These are phyloP conservation scores for Daedaleopsis nitida DNA, from an alignment of 768 basidiomycete genomes.

Conservation along the genomic window DNA sequence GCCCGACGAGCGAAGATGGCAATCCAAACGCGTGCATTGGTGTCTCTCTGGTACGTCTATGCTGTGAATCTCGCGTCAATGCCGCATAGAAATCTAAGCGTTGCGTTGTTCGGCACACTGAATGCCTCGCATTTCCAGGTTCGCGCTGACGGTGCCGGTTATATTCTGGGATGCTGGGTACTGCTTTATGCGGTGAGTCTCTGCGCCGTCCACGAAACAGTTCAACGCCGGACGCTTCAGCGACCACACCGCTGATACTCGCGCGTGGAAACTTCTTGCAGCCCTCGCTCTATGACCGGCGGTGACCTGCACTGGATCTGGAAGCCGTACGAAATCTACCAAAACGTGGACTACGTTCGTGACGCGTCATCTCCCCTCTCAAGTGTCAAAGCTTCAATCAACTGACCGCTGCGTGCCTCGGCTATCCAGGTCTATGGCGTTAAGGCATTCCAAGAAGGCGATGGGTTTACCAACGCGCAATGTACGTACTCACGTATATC, in stretches of 20 bases:
- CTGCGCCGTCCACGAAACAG: neutral
- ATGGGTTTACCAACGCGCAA: conserved; percentile 88
- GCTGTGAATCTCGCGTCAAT: neutral
- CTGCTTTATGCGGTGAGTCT: conserved; percentile 74
- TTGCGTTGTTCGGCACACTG: too few species aligned
- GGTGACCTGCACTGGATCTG: conserved; percentile 94
- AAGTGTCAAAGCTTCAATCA: neutral
- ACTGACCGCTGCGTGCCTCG: neutral
- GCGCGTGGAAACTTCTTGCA: conserved; percentile 28
- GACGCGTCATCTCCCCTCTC: neutral
- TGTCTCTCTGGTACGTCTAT: conserved; percentile 32
- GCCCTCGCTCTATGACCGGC: conserved; percentile 84
- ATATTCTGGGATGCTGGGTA: conserved; percentile 83
- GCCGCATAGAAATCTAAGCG: neutral
- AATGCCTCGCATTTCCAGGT: conserved; percentile 44
- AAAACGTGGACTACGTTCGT: conserved; percentile 55
- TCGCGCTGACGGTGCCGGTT: conserved; percentile 61
- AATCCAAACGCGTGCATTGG: conserved; percentile 26
- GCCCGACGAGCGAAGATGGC: conserved; percentile 21
- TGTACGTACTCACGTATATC: conserved; percentile 45
- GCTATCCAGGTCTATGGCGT: conserved; percentile 67
- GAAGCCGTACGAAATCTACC: conserved; percentile 80
- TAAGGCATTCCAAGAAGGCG: conserved; percentile 58
- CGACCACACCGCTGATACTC: neutral
- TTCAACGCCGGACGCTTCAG: neutral